phyloP scores from a whole-genome alignment of 1,284 basidiomycete genomes.

The Moesziomyces sp. region DNA sequence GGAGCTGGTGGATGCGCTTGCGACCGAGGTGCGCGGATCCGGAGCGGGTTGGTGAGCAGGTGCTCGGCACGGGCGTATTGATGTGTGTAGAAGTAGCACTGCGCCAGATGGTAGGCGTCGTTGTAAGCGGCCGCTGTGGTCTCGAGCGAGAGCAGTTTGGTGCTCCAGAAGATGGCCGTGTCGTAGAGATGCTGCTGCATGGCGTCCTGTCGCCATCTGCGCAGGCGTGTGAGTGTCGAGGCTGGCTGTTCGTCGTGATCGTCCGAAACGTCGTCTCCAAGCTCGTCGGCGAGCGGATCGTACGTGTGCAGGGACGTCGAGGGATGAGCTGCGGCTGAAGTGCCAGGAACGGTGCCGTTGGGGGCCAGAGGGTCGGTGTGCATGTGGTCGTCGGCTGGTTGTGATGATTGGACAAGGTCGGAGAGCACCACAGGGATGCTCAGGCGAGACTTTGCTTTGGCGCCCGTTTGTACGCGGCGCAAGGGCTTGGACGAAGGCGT shows the following conservation, averaged over 20 bases:
- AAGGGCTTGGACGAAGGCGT: slow-evolving; percentile 21
- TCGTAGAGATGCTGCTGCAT: slow-evolving; percentile 97
- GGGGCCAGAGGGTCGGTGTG: slow-evolving; percentile 15
- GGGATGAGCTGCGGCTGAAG: not conserved
- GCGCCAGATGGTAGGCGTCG: slow-evolving; percentile 98
- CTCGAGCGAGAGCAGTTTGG: slow-evolving; percentile 93
- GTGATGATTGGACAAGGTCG: slow-evolving; percentile 17
- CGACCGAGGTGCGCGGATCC: slow-evolving; percentile 30
- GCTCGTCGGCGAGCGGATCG: slow-evolving; percentile 2
- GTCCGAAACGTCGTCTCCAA: slow-evolving; percentile 8
- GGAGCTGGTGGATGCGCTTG: not conserved
- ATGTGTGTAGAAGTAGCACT: slow-evolving; percentile 93
- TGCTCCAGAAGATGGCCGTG: slow-evolving; percentile 97
- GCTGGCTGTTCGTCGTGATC: slow-evolving; percentile 9
- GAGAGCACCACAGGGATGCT: slow-evolving; percentile 19
- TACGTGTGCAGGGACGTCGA: not conserved
- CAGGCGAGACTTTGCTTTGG: slow-evolving; percentile 25
- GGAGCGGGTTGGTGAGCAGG: slow-evolving; percentile 84
- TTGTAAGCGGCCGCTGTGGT: slow-evolving; percentile 39
- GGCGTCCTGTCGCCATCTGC: slow-evolving; percentile 95
- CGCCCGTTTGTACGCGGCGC: not conserved
- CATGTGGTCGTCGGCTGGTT: slow-evolving; percentile 22
- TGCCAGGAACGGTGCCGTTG: slow-evolving; percentile 2
- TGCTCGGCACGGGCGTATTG: slow-evolving; percentile 94
- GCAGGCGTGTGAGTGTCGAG: slow-evolving; percentile 74